These are phyloP conservation scores for Acanthamoeba comandoni DNA, from an alignment of 208 protist genomes.

Conservation along the genomic window DNA sequence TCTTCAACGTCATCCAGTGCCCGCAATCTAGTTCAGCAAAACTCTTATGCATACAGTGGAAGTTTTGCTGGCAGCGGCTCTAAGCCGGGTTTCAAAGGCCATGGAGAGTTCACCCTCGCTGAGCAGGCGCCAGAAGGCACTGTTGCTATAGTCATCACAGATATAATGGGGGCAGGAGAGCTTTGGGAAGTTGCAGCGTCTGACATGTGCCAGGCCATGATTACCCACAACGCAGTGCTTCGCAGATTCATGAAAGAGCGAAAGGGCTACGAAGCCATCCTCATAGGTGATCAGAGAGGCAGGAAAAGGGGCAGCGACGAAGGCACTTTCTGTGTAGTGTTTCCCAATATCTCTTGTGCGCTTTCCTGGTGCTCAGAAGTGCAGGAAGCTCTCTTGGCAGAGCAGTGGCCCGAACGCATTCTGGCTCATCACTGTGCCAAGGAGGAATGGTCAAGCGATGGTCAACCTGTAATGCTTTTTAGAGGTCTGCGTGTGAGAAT, in stretches of 20 bases:
- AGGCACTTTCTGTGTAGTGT: slow-evolving; percentile 70
- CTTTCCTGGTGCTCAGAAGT: slow-evolving; percentile 37
- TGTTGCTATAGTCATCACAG: slow-evolving; percentile 47
- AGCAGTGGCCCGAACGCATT: slow-evolving; percentile 10
- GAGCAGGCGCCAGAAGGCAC: not conserved
- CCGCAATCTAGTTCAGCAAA: too few relatives aligned
- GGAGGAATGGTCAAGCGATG: not conserved
- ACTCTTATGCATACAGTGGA: too few relatives aligned
- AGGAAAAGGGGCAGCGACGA: slow-evolving; percentile 1
- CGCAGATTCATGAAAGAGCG: slow-evolving; percentile 18
- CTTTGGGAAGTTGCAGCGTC: slow-evolving; percentile 8
- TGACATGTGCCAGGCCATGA: slow-evolving; percentile 56
- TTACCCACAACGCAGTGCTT: slow-evolving; percentile 11
- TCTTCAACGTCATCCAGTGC: too few relatives aligned
- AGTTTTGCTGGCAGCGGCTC: too few relatives aligned
- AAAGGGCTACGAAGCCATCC: slow-evolving; percentile 39
- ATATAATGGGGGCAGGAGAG: not conserved
- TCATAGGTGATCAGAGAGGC: not conserved
- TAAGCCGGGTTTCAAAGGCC: too few relatives aligned
- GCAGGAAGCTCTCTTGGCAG: not conserved
- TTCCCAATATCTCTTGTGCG: not conserved
- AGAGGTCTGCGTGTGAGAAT: slow-evolving; percentile 85
- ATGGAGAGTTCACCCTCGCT: not conserved
- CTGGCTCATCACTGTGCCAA: not conserved
- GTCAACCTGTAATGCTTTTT: slow-evolving; percentile 30